Evolutionary conservation across 2,329 filamentous ascomycete species (phyloP), one percentile per base, ranked within the genome.

Genomic region (Zymoseptoria brevis): DNA sequence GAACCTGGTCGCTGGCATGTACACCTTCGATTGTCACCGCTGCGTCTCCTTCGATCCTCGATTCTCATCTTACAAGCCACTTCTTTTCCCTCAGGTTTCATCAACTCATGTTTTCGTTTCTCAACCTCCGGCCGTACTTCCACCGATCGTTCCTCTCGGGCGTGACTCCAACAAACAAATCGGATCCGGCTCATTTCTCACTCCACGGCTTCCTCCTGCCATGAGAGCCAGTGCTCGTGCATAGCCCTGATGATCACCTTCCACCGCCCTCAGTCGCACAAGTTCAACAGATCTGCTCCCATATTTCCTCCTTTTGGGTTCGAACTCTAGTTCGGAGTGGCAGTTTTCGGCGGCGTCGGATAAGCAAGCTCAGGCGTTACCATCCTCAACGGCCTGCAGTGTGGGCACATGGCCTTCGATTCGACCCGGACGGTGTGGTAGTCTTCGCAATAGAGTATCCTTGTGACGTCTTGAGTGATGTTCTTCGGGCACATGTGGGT

Each of bases 381-480:
- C 58, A 60, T 29, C 8, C 19, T 53, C 19, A 53, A 21, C 22
- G 53, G 19, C 16, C 55, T 52, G 35, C 67, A 69, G 58, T 69
- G 60, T 26, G 67, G 68, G 60, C 67, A 69, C 11, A 56, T 19
- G 4, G 30, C 53, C 1, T 54, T 57, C 22, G 61, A 54, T 22
- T 55, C 58, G 8, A 64, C 50, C 50, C 65, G 61, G 3, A 69
- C 54, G 8, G 66, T 64, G 21, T 62, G 57, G 60, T 71, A 71
- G 53, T 70, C 66, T 57, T 69, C 68, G 62, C 69, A 72, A 55
- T 70, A 72, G 56, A 72, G 67, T 52, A 69, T 67, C 30, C 68
- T 61, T 2, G 64, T 64, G 30, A 64, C 59, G 35, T 71, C 69
- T 26, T 68, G 62, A 13, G 56, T 65, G 54, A 68, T 54, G 60